Conservation (phyloP, 2,329 filamentous ascomycete species). For the Aspergillus alliaceus region DNA sequence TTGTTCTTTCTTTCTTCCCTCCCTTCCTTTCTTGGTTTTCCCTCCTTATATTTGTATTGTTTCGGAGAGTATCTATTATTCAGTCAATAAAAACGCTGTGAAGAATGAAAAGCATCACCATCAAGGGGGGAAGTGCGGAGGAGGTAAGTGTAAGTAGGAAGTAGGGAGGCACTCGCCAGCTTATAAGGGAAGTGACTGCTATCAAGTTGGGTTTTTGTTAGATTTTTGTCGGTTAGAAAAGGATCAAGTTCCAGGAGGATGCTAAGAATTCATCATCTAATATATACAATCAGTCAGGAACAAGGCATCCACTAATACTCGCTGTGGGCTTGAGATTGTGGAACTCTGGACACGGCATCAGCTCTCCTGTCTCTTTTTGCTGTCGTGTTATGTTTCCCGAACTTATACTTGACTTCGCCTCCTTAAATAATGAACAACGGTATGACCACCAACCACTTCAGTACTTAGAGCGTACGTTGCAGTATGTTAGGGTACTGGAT, state of each 20-base stretch:
- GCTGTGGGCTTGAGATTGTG: conserved; percentile 6
- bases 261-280: not conserved
- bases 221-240: not conserved
- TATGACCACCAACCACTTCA: conserved; percentile 17
- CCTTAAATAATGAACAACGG: conserved; percentile 17
- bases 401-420: conserved; percentile 16
- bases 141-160: not conserved
- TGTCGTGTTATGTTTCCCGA: not conserved
- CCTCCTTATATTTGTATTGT: too few relatives aligned
- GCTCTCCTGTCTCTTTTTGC: not conserved
- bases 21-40: too few relatives aligned
- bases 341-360: conserved; percentile 9
- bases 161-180: too few relatives aligned
- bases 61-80: too few relatives aligned
- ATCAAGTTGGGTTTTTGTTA: not conserved
- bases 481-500: conserved; percentile 1
- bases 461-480: conserved; percentile 5
- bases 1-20: too few relatives aligned
- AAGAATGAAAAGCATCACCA: not conserved
- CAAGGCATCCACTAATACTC: not conserved
- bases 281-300: not conserved
- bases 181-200: not conserved
- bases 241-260: not conserved
- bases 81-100: too few relatives aligned
- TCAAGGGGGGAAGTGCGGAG: not conserved